phyloP scores from a whole-genome alignment of 306 rosid species.

The Cicer yamashitae region DNA sequence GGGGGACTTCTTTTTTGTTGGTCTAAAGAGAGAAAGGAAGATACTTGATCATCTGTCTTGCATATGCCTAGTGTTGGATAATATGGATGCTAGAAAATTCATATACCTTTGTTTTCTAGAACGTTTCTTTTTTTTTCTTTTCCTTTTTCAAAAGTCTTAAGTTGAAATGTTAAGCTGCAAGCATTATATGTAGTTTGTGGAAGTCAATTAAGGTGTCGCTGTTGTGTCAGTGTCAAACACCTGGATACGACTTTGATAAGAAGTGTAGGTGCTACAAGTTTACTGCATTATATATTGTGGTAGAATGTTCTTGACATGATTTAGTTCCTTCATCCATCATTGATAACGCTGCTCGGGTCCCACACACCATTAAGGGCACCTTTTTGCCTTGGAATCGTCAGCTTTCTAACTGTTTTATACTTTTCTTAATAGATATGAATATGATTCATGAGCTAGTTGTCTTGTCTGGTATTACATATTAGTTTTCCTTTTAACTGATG shows the following conservation, averaged over 20 bases:
- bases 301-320: not conserved
- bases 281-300: not conserved
- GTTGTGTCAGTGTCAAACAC: too few species aligned
- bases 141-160: not conserved
- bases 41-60: constrained; percentile 2
- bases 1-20: not conserved
- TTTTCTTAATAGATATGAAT: constrained; percentile 1
- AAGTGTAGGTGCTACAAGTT: not conserved
- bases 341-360: too few species aligned
- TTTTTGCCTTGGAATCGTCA: not conserved
- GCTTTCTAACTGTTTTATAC: constrained; percentile 2
- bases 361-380: not conserved
- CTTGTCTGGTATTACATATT: not conserved
- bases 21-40: not conserved
- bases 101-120: constrained; percentile 14
- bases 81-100: not conserved
- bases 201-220: not conserved
- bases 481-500: constrained; percentile 34
- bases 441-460: constrained; percentile 7
- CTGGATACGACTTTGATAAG: too few species aligned
- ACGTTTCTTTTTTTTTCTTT: not conserved
- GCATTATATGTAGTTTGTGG: constrained; percentile 6
- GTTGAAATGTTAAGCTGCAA: not conserved
- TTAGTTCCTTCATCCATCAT: not conserved
- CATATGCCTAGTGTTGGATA: constrained; percentile 7